A percentile compares a stretch with the other conserved stretches of the same genome.
These are phyloP conservation scores for Candida buenavistaensis DNA, from an alignment of 1,139 yeast genomes.

Conservation along the genomic window DNA sequence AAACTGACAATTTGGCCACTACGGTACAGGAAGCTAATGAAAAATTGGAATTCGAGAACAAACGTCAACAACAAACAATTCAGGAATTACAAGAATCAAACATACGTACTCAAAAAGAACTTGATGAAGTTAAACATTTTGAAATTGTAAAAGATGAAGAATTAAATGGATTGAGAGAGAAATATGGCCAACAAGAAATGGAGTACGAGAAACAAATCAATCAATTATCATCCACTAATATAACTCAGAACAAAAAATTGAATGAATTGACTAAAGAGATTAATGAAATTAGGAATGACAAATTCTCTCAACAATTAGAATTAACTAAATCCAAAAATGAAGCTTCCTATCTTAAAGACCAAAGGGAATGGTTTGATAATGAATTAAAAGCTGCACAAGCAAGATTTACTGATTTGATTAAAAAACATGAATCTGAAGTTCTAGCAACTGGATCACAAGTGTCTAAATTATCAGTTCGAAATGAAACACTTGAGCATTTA, in stretches of 20 bases:
- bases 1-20: constrained; percentile 11
- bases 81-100: constrained; percentile 16
- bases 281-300: constrained; percentile 37
- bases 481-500: constrained; percentile 23
- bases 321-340: constrained; percentile 42
- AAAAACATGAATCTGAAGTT: constrained; percentile 40
- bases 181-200: constrained; percentile 10
- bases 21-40: constrained; percentile 23
- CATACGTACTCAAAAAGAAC: constrained; percentile 7
- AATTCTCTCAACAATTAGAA: constrained; percentile 42
- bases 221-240: constrained; percentile 47
- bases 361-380: constrained; percentile 49
- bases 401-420: constrained; percentile 39
- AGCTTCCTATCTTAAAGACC: constrained; percentile 32
- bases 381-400: constrained; percentile 43
- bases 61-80: constrained; percentile 17
- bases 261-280: constrained; percentile 39
- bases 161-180: constrained; percentile 11
- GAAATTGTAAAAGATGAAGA: constrained; percentile 9
- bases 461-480: constrained; percentile 26
- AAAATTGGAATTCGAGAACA: constrained; percentile 22
- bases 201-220: constrained; percentile 33
- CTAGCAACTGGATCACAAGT: constrained; percentile 30
- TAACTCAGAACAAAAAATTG: constrained; percentile 43
- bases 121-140: constrained; percentile 8